Evolutionary conservation across 805 yeast species (phyloP).

Genomic region (Wickerhamiella allomyrinae): DNA sequence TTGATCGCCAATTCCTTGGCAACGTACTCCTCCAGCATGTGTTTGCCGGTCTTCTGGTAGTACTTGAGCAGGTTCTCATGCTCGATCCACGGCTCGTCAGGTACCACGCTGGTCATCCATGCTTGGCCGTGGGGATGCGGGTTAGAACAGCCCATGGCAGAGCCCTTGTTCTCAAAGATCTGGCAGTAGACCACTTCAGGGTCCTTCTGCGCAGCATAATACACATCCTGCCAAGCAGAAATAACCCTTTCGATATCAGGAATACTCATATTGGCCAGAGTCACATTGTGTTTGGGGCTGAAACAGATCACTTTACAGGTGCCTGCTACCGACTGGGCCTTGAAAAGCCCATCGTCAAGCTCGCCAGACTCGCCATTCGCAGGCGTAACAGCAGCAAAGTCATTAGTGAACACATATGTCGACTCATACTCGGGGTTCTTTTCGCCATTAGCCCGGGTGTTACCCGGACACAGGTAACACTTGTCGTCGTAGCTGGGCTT

Average conservation of each 20-base stretch:
- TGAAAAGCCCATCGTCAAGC: constrained; percentile 32
- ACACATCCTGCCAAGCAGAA: constrained; percentile 45
- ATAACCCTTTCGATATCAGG: constrained; percentile 36
- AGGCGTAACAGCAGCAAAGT: constrained; percentile 51
- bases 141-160: constrained; percentile 71
- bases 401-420: constrained; percentile 52
- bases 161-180: constrained; percentile 65
- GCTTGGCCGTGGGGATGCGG: constrained; percentile 78
- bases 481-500: constrained; percentile 46
- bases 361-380: constrained; percentile 6
- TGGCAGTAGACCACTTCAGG: constrained; percentile 42
- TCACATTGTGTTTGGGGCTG: constrained; percentile 52
- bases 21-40: constrained; percentile 51
- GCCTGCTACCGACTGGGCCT: constrained; percentile 47
- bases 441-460: constrained; percentile 47
- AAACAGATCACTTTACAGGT: constrained; percentile 60
- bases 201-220: constrained; percentile 28
- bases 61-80: constrained; percentile 38
- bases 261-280: constrained; percentile 45
- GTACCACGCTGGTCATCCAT: constrained; percentile 54
- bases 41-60: constrained; percentile 28
- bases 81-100: constrained; percentile 53
- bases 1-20: constrained; percentile 31
- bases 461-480: constrained; percentile 64
- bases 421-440: constrained; percentile 41